Base-by-base conservation (phyloP, 1,284 basidiomycete species). In the Caloboletus inedulis region DNA sequence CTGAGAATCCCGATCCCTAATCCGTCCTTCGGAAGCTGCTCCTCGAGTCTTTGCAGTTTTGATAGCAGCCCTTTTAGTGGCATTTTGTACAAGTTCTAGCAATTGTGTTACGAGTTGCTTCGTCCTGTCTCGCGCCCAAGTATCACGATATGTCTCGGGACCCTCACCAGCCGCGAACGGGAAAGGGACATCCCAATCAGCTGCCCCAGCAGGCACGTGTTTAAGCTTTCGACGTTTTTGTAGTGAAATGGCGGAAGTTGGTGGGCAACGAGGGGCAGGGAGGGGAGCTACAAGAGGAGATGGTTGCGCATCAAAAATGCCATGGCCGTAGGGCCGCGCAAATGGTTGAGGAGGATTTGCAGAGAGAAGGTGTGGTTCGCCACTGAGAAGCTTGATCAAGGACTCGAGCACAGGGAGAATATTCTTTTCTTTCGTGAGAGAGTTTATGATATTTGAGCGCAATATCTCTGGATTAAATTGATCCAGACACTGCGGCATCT, bases 141-240 rank as follows among this genome's bases (percentile, higher is more conserved):
- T 80, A 44, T 72, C 63, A 7, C 70, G 73, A 64, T 89, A 89
- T 19, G 74, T 71, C 19, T 76, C 66, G 1, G 88, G 85, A 2
- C 85, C 87, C 59, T 90, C 83, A 27, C 85, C 87, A 36, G 74
- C 70, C 18, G 73, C 69, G 58, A 89, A 89, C 8, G 87, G 87
- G 64, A 84, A 90, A 1, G 87, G 88, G 0, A 89, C 78, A 59
- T 89, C 85, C 88, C 88, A 90, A 63, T 89, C 86, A 4, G 67
- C 74, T 7, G 88, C 88, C 9, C 88, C 87, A 25, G 87, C 87
- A 34, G 87, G 87, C 4, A 90, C 86, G 10, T 73, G 68, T 51
- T 74, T 76, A 8, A 89, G 72, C 58, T 79, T 86, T 39, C 87
- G 77, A 49, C 78, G 79, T 66, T 89, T 89, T 12, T 59, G 45